Percentiles rank a stretch among this genome's conserved stretches.
Conservation (phyloP, 1,284 basidiomycete genomes). For the Coriolopsis trogii region DNA sequence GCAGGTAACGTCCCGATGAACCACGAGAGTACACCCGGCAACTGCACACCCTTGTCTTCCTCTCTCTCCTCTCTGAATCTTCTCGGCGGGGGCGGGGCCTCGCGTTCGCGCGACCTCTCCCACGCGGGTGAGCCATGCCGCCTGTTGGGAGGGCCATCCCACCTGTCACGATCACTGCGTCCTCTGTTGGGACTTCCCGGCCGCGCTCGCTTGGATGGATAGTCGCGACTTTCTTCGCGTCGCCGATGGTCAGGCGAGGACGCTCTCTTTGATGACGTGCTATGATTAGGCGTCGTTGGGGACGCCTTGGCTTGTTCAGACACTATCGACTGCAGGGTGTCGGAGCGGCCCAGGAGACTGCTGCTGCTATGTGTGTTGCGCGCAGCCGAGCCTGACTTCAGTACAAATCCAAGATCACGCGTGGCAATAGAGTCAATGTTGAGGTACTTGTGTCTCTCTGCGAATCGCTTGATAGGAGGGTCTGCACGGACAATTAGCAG, state of each 20-base stretch:
- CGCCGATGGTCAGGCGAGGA: conserved; percentile 53
- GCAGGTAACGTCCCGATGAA: conserved; percentile 82
- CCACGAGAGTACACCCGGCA: conserved; percentile 78
- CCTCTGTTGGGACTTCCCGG: conserved; percentile 54
- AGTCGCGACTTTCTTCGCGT: conserved; percentile 45
- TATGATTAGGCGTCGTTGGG: conserved; percentile 14
- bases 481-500: conserved; percentile 47
- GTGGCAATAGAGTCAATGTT: conserved; percentile 89
- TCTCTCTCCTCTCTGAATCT: conserved; percentile 52
- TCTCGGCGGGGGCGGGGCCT: conserved; percentile 44
- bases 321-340: conserved; percentile 49
- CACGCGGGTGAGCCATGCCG: conserved; percentile 51
- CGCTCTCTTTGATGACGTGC: conserved; percentile 42
- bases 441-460: conserved; percentile 87
- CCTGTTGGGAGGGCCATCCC: conserved; percentile 48
- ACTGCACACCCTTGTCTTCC: conserved; percentile 51
- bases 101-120: conserved; percentile 48
- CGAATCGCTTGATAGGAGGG: conserved; percentile 89
- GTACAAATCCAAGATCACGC: conserved; percentile 82
- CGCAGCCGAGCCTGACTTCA: conserved; percentile 13
- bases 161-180: conserved; percentile 42
- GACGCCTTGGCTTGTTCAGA: conserved; percentile 27
- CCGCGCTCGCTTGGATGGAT: conserved; percentile 57
- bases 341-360: conserved; percentile 45
- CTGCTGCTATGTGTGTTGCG: conserved; percentile 31